A percentile compares a stretch with the other conserved stretches of the same genome.
phyloP scores from a whole-genome alignment of 208 protist genomes.

The Crithidia bombi region DNA sequence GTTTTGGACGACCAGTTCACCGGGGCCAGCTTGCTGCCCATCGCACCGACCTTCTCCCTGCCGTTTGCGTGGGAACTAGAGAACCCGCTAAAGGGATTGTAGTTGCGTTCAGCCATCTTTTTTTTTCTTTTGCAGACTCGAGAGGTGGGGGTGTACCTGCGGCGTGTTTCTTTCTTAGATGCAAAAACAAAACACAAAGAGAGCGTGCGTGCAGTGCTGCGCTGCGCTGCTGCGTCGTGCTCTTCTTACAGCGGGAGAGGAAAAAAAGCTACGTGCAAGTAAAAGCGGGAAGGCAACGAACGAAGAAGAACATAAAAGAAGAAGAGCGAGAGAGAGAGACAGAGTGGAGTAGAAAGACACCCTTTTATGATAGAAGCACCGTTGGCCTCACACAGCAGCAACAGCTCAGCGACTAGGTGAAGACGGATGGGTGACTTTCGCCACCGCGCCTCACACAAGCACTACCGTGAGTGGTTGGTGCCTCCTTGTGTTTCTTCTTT shows the following conservation, averaged over 20 bases:
- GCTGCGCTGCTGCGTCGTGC: background rate
- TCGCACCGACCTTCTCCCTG: constrained; percentile 19
- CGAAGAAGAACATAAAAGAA: constrained; percentile 24
- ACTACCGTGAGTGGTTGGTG: no score
- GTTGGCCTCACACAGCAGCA: no score
- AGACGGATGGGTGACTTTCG: no score
- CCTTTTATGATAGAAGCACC: no score
- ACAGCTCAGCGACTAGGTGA: no score
- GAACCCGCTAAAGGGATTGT: constrained; percentile 85
- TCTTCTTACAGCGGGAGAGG: background rate
- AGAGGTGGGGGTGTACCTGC: no score
- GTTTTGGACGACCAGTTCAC: constrained; percentile 70
- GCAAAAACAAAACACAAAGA: background rate
- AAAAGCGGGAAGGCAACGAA: background rate
- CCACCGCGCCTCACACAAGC: no score
- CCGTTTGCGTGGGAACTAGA: constrained; percentile 12
- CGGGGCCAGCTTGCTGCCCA: constrained; percentile 57
- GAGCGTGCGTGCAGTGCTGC: background rate
- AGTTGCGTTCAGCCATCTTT: constrained; percentile 64
- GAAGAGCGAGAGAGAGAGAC: constrained; percentile 10
- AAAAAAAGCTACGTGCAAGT: background rate
- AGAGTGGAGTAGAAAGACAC: no score
- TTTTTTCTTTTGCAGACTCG: no score
- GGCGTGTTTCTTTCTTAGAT: no score
- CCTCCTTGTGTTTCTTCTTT: no score